Evolutionary conservation across 2,329 filamentous ascomycete species (phyloP).

Genomic region (Corinectria fuckeliana): DNA sequence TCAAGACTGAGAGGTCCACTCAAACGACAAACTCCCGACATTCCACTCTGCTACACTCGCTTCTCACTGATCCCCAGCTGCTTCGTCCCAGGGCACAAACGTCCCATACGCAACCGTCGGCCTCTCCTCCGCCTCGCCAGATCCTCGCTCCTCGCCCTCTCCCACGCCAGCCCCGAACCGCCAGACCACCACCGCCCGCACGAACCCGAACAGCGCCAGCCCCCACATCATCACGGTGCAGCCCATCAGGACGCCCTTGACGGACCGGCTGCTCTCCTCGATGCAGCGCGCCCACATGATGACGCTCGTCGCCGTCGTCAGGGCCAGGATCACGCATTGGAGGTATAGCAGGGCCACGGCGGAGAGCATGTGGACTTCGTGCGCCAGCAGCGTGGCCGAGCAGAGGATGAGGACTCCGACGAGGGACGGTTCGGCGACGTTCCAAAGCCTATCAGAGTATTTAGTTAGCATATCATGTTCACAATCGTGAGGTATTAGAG

Average conservation of each 20-base stretch:
- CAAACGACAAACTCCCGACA: neutral
- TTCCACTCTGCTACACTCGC: neutral
- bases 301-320: constrained; percentile 29
- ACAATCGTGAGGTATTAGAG: accelerated
- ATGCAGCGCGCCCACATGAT: constrained; percentile 33
- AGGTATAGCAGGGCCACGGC: constrained; percentile 36
- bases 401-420: constrained; percentile 31
- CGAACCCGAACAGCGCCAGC: constrained; percentile 38
- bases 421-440: constrained; percentile 29
- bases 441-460: constrained; percentile 38
- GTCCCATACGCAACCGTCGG: constrained; percentile 28
- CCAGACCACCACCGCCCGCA: constrained; percentile 40
- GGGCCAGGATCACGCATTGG: constrained; percentile 35
- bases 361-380: constrained; percentile 39
- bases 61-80: neutral
- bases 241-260: constrained; percentile 38
- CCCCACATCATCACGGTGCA: constrained; percentile 39
- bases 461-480: neutral
- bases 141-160: constrained; percentile 14
- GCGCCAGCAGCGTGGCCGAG: constrained; percentile 29
- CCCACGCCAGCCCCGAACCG: constrained; percentile 21
- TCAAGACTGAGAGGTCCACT: neutral
- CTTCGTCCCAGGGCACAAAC: constrained; percentile 14
- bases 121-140: neutral
- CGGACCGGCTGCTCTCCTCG: constrained; percentile 26